These are phyloP conservation scores for Ophiostoma sp. DNA, from an alignment of 2,329 filamentous ascomycete species.

Conservation along the genomic window DNA sequence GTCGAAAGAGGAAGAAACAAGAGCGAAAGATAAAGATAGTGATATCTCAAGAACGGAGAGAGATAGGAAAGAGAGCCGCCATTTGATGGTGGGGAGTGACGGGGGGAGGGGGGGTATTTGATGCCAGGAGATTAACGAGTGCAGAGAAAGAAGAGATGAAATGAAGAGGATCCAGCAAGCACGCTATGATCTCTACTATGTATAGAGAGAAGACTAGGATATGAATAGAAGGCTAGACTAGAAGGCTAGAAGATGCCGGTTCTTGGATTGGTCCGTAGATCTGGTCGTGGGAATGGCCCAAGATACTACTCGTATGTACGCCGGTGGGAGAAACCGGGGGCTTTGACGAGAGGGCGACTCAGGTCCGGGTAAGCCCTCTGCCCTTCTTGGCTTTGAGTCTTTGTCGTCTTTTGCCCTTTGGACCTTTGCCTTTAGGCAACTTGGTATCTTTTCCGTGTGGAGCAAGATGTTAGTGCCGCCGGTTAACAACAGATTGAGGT, in stretches of 20 bases:
- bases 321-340: conserved; percentile 23
- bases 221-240: conserved; percentile 3
- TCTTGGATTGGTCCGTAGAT: conserved; percentile 22
- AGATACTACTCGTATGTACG: not conserved
- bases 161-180: not conserved
- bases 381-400: not conserved
- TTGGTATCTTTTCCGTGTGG: conserved; percentile 10
- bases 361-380: conserved; percentile 17
- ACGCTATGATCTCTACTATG: not conserved
- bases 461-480: conserved; percentile 2
- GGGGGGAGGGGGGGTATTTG: conserved; percentile 16
- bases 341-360: conserved; percentile 14
- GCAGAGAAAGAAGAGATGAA: not conserved
- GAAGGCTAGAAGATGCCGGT: conserved; percentile 19
- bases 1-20: conserved; percentile 11
- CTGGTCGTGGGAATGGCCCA: conserved; percentile 2
- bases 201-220: not conserved
- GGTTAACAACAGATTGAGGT: conserved; percentile 1
- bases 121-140: conserved; percentile 3
- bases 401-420: conserved; percentile 7
- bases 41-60: conserved; percentile 20
- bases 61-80: conserved; percentile 20
- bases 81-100: conserved; percentile 15
- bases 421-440: not conserved
- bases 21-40: conserved; percentile 19